phyloP scores from a whole-genome alignment of 345 rosid species.

The Gossypium sturtianum region DNA sequence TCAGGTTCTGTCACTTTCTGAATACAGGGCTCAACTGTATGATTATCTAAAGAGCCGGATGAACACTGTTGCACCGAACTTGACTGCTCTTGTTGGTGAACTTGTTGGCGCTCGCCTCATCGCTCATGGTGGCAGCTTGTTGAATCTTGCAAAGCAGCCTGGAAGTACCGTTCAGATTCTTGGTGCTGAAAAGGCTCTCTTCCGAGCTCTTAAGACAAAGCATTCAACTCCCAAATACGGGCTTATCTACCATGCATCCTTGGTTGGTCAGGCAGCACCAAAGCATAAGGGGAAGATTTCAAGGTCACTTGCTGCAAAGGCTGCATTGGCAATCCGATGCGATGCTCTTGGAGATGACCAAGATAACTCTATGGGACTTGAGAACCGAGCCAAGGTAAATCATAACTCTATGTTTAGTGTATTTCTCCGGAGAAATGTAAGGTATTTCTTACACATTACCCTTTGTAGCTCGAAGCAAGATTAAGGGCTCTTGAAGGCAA shows the following conservation, averaged over 20 bases:
- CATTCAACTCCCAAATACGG: conserved; percentile 50
- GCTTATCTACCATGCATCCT: conserved; percentile 81
- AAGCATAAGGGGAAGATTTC: conserved; percentile 85
- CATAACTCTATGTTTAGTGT: not conserved
- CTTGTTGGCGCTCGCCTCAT: conserved; percentile 95
- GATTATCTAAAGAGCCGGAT: conserved; percentile 79
- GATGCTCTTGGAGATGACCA: conserved; percentile 89
- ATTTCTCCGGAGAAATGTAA: not conserved
- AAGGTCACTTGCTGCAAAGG: conserved; percentile 81
- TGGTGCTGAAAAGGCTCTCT: conserved; percentile 95
- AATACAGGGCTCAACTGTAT: conserved; percentile 84
- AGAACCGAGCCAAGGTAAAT: conserved; percentile 52
- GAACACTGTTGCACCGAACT: conserved; percentile 90
- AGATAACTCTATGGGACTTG: conserved; percentile 80
- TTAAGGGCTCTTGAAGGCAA: conserved; percentile 74
- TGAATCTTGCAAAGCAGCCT: conserved; percentile 90
- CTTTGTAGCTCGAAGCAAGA: conserved; percentile 70
- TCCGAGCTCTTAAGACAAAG: conserved; percentile 87
- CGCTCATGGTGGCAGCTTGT: conserved; percentile 85
- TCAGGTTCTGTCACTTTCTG: conserved; percentile 78
- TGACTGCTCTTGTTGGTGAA: conserved; percentile 93
- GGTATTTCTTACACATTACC: not conserved
- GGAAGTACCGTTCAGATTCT: conserved; percentile 92
- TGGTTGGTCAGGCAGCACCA: conserved; percentile 86
- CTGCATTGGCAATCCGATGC: conserved; percentile 65